Evolutionary conservation across 2,329 filamentous ascomycete species (phyloP).

Genomic region (Nothophaeocryptopus gaeumannii): DNA sequence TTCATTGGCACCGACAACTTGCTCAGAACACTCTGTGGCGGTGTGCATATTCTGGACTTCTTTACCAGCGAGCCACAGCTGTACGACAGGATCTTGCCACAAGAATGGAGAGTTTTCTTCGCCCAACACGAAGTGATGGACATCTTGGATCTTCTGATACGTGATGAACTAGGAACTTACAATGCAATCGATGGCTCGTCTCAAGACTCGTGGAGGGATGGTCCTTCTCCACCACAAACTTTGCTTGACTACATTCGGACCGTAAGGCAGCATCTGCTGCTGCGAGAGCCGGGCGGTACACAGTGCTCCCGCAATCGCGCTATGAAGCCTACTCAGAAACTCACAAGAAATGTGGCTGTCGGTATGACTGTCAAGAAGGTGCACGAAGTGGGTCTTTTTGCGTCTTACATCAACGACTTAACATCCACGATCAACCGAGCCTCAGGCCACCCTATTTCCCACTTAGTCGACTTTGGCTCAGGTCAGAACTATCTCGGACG

Average conservation of each 20-base stretch:
- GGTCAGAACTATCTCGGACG: slow-evolving; percentile 95
- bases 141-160: slow-evolving; percentile 76
- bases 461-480: slow-evolving; percentile 93
- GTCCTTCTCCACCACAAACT: slow-evolving; percentile 52
- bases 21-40: slow-evolving; percentile 87
- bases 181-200: not conserved
- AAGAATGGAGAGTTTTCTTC: slow-evolving; percentile 80
- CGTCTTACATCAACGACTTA: slow-evolving; percentile 75
- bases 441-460: slow-evolving; percentile 59
- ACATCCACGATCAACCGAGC: slow-evolving; percentile 52
- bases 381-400: slow-evolving; percentile 89
- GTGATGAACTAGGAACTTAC: slow-evolving; percentile 63
- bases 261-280: slow-evolving; percentile 61
- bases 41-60: slow-evolving; percentile 96
- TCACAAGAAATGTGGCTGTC: slow-evolving; percentile 71
- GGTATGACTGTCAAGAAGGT: slow-evolving; percentile 97
- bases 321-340: slow-evolving; percentile 45
- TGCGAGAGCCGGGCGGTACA: slow-evolving; percentile 53
- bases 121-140: slow-evolving; percentile 67
- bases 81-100: slow-evolving; percentile 72
- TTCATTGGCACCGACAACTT: slow-evolving; percentile 73
- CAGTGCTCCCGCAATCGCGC: slow-evolving; percentile 33
- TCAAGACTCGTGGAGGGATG: slow-evolving; percentile 41
- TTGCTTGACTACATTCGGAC: slow-evolving; percentile 70
- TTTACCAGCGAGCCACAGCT: slow-evolving; percentile 81